Base-by-base conservation (phyloP, 805 yeast species). In the Lipomyces kockii region DNA sequence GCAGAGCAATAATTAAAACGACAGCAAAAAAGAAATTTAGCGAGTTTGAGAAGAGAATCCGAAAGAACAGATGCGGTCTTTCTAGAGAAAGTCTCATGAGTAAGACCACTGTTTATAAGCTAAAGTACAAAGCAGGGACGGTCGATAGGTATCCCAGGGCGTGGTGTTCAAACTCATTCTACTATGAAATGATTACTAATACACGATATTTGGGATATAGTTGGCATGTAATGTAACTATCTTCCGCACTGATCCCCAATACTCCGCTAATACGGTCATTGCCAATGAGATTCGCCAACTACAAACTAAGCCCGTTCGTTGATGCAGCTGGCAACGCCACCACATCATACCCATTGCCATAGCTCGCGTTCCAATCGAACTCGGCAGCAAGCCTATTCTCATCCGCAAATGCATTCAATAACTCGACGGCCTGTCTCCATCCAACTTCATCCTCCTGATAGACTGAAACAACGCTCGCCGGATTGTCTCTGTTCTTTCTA, bases 291-390 rank as follows among this genome's bases (percentile, higher is more conserved):
- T 43, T 17, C 49, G 32, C 32, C 32, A 43, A 17, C 20, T 14
- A 5, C 8, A 8, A 43, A 43, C 14, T 43, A 43, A 17, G 9
- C 4, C 3, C 8, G 49, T n/a, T n/a, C 11, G 22, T 6, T 43
- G 9, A 7, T 43, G 22, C 49, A 43, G 49, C 49, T 17, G 49
- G 49, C 22, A 43, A 43, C 20, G 9, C 49, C 20, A 43, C 63
- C 22, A 67, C 49, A 27, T 67, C 68, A 35, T 43, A 64, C 5
- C 71, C 71, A 8, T 20, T n/a, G n/a, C 71, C 71, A 54, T 67
- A 67, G 25, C 63, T 62, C 20, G 34, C 37, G 7, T 34, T 9
- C 71, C 71, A 67, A 51, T 64, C 63, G 35, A 67, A 67, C 34
- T 55, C 59, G 32, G 22, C 58, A 7, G 64, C 66, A 27, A 52